Conservation (phyloP, 78 protist species). For the Protostelium mycophagum region DNA sequence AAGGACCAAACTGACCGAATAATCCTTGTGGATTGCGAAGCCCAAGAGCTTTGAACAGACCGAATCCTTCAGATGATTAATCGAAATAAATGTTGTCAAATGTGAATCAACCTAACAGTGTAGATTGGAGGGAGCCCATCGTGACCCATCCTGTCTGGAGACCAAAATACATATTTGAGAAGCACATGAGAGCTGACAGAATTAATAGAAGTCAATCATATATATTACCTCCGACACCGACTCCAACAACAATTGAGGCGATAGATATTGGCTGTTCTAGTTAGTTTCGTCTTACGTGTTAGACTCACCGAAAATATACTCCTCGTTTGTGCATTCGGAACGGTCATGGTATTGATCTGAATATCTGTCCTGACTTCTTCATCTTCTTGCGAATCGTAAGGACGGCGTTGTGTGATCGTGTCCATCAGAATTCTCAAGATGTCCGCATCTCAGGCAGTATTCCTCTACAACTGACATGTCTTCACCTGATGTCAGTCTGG, state of each 20-base stretch:
- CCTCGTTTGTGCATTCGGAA: not conserved
- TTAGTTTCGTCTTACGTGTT: not conserved
- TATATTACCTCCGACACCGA: not conserved
- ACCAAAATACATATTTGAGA: conserved; percentile 72
- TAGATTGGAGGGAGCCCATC: conserved; percentile 47
- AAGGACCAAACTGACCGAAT: conserved; percentile 18
- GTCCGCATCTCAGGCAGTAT: too few relatives aligned
- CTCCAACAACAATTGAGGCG: not conserved
- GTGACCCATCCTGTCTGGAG: conserved; percentile 69
- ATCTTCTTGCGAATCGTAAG: not conserved
- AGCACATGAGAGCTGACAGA: conserved; percentile 44
- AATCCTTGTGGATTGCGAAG: not conserved
- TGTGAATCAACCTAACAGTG: conserved; percentile 39
- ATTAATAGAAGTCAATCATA: not conserved
- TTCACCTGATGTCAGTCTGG: too few relatives aligned
- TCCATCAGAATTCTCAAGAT: too few relatives aligned
- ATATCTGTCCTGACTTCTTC: not conserved
- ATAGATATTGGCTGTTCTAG: not conserved
- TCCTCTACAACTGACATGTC: too few relatives aligned
- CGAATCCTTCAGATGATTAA: conserved; percentile 6
- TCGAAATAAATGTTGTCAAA: conserved; percentile 6
- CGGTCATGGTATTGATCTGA: not conserved
- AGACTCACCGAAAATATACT: not conserved
- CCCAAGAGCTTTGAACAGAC: conserved; percentile 24
- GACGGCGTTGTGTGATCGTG: conserved; percentile 6